Base-by-base conservation (phyloP, 2,329 filamentous ascomycete species). In the Corinectria fuckeliana region DNA sequence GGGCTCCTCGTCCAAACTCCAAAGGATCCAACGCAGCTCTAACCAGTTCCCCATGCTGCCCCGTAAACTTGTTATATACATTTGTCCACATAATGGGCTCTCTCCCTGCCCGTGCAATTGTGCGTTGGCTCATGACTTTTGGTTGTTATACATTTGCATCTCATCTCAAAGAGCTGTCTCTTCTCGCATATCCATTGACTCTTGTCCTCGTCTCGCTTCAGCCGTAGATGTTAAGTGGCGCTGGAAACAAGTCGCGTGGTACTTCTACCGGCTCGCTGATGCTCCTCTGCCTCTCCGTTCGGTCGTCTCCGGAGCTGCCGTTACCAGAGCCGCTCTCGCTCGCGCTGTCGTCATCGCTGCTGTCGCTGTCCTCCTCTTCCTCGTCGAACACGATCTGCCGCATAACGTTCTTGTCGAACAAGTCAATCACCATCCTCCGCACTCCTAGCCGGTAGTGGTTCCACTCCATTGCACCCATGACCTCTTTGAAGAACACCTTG, bases 331-430 rank as follows among this genome's bases (percentile, higher is more conserved):
- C 70, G 18, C 69, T 68, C 32, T 80, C 79, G 30, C 60, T 68
- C 21, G 76, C 76, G 50, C 91, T 88, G 10, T 77, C 76, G 32
- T 72, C 75, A 30, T 72, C 76, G 50, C 92, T 90, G 53, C 91
- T 89, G 18, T 91, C 90, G 50, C 90, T 89, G 7, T 78, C 77
- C 1, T 75, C 76, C 8, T 75, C 76, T 9, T 78, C 77, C 18
- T 76, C 77, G 18, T 91, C 90, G 58, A 96, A 88, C 11, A 99
- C 91, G 60, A 97, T 91, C 65, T 87, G 86, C 63, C 93, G 84
- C 77, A 98, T 83, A 41, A 98, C 91, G 59, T 86, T 89, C 77
- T 94, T 95, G 71, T 98, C 94, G 70, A 99, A 99, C 20, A 99
- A 79, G 72, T 98, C 95, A 60, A 98, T 88, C 32, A 97, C 91